phyloP scores from a whole-genome alignment of 108 stramenopile species.

The Pseudonitzschia delicatissima region DNA sequence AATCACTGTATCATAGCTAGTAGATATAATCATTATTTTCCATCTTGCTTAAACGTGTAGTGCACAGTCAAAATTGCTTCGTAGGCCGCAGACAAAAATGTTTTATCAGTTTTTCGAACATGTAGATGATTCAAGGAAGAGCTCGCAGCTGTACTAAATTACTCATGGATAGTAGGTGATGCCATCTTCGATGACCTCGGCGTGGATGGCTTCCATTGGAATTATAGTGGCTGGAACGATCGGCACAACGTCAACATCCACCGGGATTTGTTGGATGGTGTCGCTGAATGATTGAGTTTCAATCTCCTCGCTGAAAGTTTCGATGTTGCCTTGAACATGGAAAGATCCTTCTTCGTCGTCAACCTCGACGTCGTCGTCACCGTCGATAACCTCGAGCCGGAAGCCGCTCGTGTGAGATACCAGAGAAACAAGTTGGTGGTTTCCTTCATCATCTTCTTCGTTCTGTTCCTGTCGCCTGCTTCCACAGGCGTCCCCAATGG shows the following conservation, averaged over 20 bases:
- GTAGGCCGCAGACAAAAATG: no score
- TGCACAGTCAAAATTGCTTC: no score
- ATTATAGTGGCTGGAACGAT: conserved; percentile 24
- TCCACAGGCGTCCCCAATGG: not conserved
- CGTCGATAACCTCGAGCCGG: not conserved
- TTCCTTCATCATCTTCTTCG: not conserved
- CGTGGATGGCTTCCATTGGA: not conserved
- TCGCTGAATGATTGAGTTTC: conserved; percentile 3
- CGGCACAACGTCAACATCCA: conserved; percentile 27
- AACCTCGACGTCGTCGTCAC: not conserved
- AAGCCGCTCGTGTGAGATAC: not conserved
- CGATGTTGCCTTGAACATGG: no score
- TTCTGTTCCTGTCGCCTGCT: not conserved
- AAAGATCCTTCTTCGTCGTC: conserved; percentile 1
- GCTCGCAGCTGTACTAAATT: no score
- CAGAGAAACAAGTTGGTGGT: not conserved
- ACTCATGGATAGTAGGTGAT: not conserved
- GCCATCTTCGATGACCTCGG: conserved; percentile 3
- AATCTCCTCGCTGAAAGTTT: not conserved
- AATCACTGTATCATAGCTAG: no score
- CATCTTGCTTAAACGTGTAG: no score
- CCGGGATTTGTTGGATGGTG: conserved; percentile 23
- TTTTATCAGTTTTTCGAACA: no score
- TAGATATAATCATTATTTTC: no score
- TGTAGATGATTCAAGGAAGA: no score